Evolutionary conservation across 2,329 filamentous ascomycete species (phyloP), one percentile per base, ranked within the genome.

Genomic region (Plenodomus tracheiphilus): DNA sequence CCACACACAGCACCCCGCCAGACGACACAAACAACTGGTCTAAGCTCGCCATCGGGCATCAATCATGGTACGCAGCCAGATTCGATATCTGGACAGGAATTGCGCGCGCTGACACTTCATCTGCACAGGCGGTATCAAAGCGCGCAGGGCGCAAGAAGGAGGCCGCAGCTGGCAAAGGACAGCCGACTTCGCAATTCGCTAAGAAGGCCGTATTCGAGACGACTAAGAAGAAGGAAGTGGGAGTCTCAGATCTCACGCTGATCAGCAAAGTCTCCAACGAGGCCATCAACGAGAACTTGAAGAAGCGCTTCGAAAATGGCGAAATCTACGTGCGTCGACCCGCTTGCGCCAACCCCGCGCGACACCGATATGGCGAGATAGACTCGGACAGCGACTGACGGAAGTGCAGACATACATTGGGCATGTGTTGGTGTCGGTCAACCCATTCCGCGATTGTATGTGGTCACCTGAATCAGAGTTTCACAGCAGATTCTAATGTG

Each of bases 241-340:
- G 94, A 60, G 94, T 99, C 46, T 97, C 94, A 46, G 94, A 99
- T 80, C 82, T 99, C 72, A 99, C 94, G 3, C 81, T 99, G 66
- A 88, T 99, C 70, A 97, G 92, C 81, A 97, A 97, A 76, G 95
- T 99, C 59, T 96, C 92, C 60, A 97, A 99, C 75, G 94, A 99
- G 75, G 92, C 93, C 53, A 99, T 99, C 80, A 99, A 99, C 78
- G 94, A 97, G 49, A 99, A 99, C 74, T 74, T 99, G 74, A 96
- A 97, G 81, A 95, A 97, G 79, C 86, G 94, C 54, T 99, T 99
- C 75, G 91, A 97, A 72, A 92, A 93, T 81, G 87, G 83, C 74
- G 93, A 99, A 77, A 99, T 99, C 73, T 99, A 99, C 79, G 83
- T 86, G 75, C 70, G 80, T 76, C 51, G 49, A 56, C 54, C 59